Evolutionary conservation across 768 basidiomycete genomes (phyloP), one percentile per base, ranked within the genome.

Genomic region (Cubamyces sp.): DNA sequence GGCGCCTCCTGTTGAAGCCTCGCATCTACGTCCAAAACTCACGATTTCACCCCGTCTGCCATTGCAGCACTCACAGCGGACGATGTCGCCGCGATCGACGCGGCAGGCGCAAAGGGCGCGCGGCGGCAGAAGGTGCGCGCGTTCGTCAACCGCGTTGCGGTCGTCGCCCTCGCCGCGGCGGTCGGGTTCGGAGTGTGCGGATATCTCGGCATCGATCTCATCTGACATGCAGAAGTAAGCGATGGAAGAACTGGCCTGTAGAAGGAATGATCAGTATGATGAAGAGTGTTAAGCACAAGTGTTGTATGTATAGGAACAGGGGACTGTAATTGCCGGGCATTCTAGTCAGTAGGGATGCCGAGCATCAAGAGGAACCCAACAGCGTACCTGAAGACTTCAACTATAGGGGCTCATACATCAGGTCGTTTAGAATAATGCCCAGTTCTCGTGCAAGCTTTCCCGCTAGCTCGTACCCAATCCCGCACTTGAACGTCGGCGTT

Each of bases 401-500:
- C 26, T 21, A 59, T 26, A 52, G 19, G n/a, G 57, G 57, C 19
- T 92, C 89, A 86, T 89, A 92, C 66, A 92, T 73, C 39, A 90
- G 66, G 64, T 92, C 89, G 60, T 84, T 79, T 47, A 92, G 60
- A 0, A 81, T 74, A 14, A 93, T 78, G 1, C 82, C 79, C 18
- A 92, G 66, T 39, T 89, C 81, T 49, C 82, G 82, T 16, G 89
- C 87, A 8, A 92, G 73, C 3, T 70, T 71, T 58, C 85, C 68
- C 1, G 83, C 82, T 5, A 80, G 74, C 1, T 86, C 83, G 54
- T 87, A 83, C 16, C 83, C 81, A n/a, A 92, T 79, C 0, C 84
- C 87, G 69, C 86, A 89, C 68, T 90, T 92, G 72, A 89, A 90
- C 75, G 79, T 83, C 1, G 89, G 84, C 0, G 87, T 83, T 0